Base-by-base conservation (phyloP, 192 early-diverging fungal genomes). In the Coemansia sp. region DNA sequence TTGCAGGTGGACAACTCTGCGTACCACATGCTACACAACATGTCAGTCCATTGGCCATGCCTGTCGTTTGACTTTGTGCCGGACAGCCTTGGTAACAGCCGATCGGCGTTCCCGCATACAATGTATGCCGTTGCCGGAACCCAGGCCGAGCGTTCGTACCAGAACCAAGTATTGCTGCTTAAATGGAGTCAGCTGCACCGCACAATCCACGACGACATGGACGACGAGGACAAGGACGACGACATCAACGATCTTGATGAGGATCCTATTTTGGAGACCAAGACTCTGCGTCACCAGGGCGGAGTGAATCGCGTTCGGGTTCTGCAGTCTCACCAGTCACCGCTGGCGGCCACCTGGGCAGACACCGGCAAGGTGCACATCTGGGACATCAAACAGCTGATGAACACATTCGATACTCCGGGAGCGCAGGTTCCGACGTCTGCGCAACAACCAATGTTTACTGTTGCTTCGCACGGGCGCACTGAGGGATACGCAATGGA, bases 311-410 rank as follows among this genome's bases (percentile, higher is more conserved):
- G 96, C 20, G 72, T 97, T 41, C 84, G 96, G 60, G 89, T 86
- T 5, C 71, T 73, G 53, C 62, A 73, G 57, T 73, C 64, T 14
- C 24, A 56, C 13, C 88, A 92, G 63, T 83, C 85, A 26, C 89
- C 90, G 41, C 84, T 97, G 71, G 88, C 89, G 7, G 91, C 97
- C 20, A 89, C 94, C 14, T 96, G 94, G 97, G 77, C 93, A 4
- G 97, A 98, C 52, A 93, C 88, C n/a, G 95, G 96, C 35, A 91
- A 94, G 69, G 97, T 98, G 26, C 86, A 95, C 66, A 85, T 99
- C 57, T 98, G 87, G 84, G 94, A 99, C 69, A 73, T 96, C 47
- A 80, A 87, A n/a, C 78, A 85, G 61, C 74, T 88, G 59, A 87
- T 95, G 49, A 78, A 74, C 24, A 71, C 90, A 27, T 73, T 99